Evolutionary conservation across 345 rosid genomes (phyloP), one percentile per base, ranked within the genome.

Genomic region (Diplotaxis tenuifolia): DNA sequence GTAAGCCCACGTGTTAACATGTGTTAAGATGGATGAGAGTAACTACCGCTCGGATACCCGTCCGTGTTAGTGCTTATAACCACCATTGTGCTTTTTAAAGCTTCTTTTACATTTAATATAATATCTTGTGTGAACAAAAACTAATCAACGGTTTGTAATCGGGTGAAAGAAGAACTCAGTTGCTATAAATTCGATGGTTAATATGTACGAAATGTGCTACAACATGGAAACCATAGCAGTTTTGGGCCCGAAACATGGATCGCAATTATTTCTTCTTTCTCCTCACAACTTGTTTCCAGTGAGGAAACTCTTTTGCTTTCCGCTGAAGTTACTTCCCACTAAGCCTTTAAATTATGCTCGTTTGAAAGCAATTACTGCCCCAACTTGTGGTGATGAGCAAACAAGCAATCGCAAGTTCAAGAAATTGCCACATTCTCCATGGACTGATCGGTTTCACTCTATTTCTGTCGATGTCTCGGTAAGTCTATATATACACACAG

Each of bases 381-480:
- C 36, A 20, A 58, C 60, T 50, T 29, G 29, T 11, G 60, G n/a
- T n/a, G n/a, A 52, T 0, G 52, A 14, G 15, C 1, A 34, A 9
- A 19, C 54, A 29, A 54, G 3, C 4, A 42, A 56, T 8, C 72
- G 54, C 19, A 38, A 3, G 4, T 68, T 68, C 20, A 6, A 2
- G 8, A 36, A 55, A 52, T 36, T 68, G 16, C 3, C 0, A 0
- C 63, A 54, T 55, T 68, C 73, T 55, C 22, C 38, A 38, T 68
- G 73, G 73, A 16, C 36, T 21, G 16, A 56, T 55, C 73, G 40
- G 1, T 68, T 40, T 15, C 47, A 40, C 15, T 40, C 47, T 11
- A 15, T 40, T 40, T 40, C 16, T 40, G 11, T 40, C 16, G 47
- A 12, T 12, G 47, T 11, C 15, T 40, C 15, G 15, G 47, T 40